Base-by-base conservation (phyloP, 1,284 basidiomycete genomes). In the Sporisorium graminicola region DNA sequence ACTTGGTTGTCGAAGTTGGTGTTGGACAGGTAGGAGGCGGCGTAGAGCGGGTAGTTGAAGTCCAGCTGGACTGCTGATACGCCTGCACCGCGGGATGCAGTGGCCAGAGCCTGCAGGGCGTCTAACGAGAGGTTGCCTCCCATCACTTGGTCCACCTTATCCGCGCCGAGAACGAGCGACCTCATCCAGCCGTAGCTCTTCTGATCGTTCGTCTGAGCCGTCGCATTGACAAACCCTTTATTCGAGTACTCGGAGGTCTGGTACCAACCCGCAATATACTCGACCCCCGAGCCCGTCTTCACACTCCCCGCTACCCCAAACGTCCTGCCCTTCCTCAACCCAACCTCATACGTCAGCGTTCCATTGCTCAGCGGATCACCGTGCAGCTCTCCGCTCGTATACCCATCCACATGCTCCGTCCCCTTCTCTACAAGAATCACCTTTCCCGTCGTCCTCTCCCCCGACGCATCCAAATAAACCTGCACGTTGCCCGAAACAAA, bases 401-500 rank as follows among this genome's bases (percentile, higher is more conserved):
- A 43, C 5, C 64, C 69, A 50, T 58, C 35, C 20, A 72, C 69
- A 12, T 22, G 0, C 24, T 60, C 55, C 10, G n/a, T 43, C 0
- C 54, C 57, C 16, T 27, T 31, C 9, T 42, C 46, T 29, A 26
- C 43, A 50, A 20, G 44, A 3, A 77, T 8, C 22, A 73, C 22
- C 10, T 22, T 24, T 13, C 79, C 79, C 46, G 52, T 67, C 26
- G 79, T 81, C 47, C 74, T 58, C 43, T 65, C 35, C 10, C 29
- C 57, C 13, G 61, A 62, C 7, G 18, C 22, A 61, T 80, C 78
- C 31, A 80, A 31, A 33, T 72, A 65, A 31, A 85, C 90, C 83
- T 92, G 91, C 5, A 93, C 87, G 42, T 89, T 87, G 3, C 91
- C 92, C 92, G 44, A 92, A 88, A 84, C 69, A 52, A 90, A 92